These are phyloP conservation scores for Euphorbia tirucalli DNA, from an alignment of 345 rosid species.

Conservation along the genomic window DNA sequence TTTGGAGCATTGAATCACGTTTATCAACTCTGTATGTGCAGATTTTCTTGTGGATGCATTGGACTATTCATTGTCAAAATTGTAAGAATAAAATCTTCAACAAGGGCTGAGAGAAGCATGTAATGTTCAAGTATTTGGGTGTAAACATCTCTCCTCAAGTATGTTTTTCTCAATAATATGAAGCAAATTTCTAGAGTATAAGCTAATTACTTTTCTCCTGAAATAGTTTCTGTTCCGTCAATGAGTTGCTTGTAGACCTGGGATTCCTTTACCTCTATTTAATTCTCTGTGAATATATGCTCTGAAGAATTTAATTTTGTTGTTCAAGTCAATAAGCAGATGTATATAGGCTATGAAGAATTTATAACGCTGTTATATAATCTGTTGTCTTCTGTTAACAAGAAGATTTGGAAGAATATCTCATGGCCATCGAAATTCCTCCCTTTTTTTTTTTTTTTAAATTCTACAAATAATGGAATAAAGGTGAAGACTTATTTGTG, in stretches of 20 bases:
- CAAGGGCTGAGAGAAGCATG: constrained; percentile 2
- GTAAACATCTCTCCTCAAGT: neutral
- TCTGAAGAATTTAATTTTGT: neutral
- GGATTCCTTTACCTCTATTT: neutral
- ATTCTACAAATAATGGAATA: neutral
- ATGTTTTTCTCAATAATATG: neutral
- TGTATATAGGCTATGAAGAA: neutral
- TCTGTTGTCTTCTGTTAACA: neutral
- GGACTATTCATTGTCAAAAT: constrained; percentile 65
- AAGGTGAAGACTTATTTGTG: too few species aligned
- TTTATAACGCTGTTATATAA: too few species aligned
- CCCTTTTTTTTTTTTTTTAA: too few species aligned
- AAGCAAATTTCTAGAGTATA: neutral
- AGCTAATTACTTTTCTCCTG: neutral
- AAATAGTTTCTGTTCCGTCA: neutral
- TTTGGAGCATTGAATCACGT: neutral
- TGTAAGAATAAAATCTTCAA: constrained; percentile 32
- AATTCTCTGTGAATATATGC: neutral
- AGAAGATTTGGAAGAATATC: neutral
- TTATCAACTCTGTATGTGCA: constrained; percentile 19
- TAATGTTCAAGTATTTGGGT: neutral
- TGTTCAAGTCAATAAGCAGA: too few species aligned
- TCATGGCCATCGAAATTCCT: neutral
- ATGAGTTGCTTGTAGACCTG: too few species aligned
- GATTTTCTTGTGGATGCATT: constrained; percentile 60